phyloP scores from a whole-genome alignment of 192 early-diverging fungal species.

The Coemansia sp. region DNA sequence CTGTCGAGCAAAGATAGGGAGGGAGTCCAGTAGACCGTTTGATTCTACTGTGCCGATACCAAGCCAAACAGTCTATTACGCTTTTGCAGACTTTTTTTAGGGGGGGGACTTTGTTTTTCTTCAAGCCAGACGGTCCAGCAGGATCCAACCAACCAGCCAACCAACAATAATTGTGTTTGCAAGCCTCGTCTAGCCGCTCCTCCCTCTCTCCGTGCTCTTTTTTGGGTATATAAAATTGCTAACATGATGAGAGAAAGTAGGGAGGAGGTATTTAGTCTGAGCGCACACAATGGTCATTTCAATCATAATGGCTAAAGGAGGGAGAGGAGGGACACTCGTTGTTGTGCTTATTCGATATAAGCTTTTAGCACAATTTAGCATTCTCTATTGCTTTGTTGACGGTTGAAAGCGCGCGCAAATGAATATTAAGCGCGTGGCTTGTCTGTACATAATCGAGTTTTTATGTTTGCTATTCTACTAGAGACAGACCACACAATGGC shows the following conservation, averaged over 20 bases:
- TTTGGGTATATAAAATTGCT: not conserved
- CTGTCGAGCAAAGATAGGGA: not conserved
- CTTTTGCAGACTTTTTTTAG: not conserved
- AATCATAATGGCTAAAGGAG: not conserved
- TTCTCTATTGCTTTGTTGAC: not conserved
- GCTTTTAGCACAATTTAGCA: not conserved
- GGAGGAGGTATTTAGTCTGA: not conserved
- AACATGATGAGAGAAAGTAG: not conserved
- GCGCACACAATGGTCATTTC: not conserved
- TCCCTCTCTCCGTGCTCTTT: not conserved
- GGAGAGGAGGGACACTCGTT: conserved; percentile 1
- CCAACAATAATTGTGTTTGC: not conserved
- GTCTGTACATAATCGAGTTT: not conserved
- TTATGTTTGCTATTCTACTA: not conserved
- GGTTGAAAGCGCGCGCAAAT: not conserved
- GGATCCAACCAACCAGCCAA: not conserved
- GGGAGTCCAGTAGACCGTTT: not conserved
- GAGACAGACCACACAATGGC: not conserved
- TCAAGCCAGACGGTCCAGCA: not conserved
- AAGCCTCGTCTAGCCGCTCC: not conserved
- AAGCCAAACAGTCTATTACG: not conserved
- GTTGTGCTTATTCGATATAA: not conserved
- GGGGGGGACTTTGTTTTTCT: not conserved
- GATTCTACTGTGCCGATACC: conserved; percentile 3
- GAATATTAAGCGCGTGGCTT: not conserved